Conservation (phyloP, 768 basidiomycete species). For the Myochromella boudieri region DNA sequence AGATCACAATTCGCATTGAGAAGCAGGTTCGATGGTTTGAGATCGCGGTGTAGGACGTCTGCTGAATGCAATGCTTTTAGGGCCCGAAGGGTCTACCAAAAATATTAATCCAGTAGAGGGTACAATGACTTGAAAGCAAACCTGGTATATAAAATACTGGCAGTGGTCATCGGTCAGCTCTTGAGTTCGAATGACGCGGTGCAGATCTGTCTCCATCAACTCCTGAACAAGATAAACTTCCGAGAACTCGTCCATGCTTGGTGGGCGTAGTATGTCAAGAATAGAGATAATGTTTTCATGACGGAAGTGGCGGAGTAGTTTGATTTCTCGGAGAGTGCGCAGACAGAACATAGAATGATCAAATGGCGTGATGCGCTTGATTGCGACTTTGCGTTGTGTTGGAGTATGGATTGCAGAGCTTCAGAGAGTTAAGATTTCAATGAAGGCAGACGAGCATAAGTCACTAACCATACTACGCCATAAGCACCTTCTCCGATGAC, state of each 20-base stretch:
- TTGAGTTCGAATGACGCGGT: constrained; percentile 95
- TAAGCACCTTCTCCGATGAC: constrained; percentile 95
- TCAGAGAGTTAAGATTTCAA: constrained; percentile 17
- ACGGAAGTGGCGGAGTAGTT: constrained; percentile 84
- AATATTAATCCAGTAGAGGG: constrained; percentile 3
- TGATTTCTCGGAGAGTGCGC: constrained; percentile 84
- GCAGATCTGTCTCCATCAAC: constrained; percentile 91
- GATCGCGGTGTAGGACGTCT: constrained; percentile 91
- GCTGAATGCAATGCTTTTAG: constrained; percentile 95
- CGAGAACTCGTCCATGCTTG: constrained; percentile 72
- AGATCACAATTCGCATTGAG: constrained; percentile 97
- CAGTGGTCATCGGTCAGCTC: constrained; percentile 92
- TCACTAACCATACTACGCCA: constrained; percentile 74
- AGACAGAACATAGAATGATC: constrained; percentile 91
- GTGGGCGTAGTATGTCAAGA: constrained; percentile 87
- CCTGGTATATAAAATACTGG: constrained; percentile 98
- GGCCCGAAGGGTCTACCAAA: constrained; percentile 76
- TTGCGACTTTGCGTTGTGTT: constrained; percentile 84
- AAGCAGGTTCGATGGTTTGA: constrained; percentile 94
- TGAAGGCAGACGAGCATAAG: constrained; percentile 4
- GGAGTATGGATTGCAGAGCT: constrained; percentile 78
- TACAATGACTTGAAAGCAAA: constrained; percentile 33
- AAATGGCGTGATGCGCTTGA: constrained; percentile 95
- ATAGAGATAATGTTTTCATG: constrained; percentile 94
- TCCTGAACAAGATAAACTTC: constrained; percentile 76